These are phyloP conservation scores for Paradendryphiella salina DNA, from an alignment of 2,329 filamentous ascomycete genomes.

Conservation along the genomic window DNA sequence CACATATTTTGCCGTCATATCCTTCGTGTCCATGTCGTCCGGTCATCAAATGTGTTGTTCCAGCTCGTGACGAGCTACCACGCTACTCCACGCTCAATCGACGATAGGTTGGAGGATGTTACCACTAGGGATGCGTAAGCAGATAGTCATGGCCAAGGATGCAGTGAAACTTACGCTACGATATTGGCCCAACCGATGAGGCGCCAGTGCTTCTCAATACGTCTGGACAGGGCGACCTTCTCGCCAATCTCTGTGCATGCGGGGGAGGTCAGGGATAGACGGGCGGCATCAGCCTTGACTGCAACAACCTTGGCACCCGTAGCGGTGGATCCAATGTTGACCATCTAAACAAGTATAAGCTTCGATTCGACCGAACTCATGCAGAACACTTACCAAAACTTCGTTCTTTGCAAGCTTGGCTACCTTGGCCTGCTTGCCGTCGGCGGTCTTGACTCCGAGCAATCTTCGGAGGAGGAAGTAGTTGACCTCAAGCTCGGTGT, in stretches of 20 bases:
- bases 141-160: background rate
- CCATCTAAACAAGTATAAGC: conserved; percentile 63
- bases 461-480: conserved; percentile 96
- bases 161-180: conserved; percentile 44
- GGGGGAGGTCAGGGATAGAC: conserved; percentile 87
- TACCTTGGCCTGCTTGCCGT: conserved; percentile 99
- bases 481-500: conserved; percentile 95
- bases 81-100: conserved; percentile 23
- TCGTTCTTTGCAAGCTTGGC: conserved; percentile 98
- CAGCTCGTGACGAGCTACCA: conserved; percentile 9
- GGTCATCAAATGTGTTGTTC: conserved; percentile 20
- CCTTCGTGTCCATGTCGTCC: conserved; percentile 19
- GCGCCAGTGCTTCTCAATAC: conserved; percentile 98
- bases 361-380: background rate
- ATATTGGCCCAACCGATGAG: conserved; percentile 51
- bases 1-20: conserved; percentile 26
- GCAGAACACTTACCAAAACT: conserved; percentile 62
- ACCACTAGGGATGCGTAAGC: conserved; percentile 38
- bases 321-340: conserved; percentile 97
- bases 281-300: conserved; percentile 96
- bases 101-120: conserved; percentile 46
- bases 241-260: conserved; percentile 97
- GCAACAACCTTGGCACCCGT: conserved; percentile 96
- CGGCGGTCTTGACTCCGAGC: conserved; percentile 94
- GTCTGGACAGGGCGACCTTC: conserved; percentile 93